Percentiles rank a stretch among this genome's conserved stretches.
These are phyloP conservation scores for Kappamyces sp. DNA, from an alignment of 192 early-diverging fungal species.

Conservation along the genomic window DNA sequence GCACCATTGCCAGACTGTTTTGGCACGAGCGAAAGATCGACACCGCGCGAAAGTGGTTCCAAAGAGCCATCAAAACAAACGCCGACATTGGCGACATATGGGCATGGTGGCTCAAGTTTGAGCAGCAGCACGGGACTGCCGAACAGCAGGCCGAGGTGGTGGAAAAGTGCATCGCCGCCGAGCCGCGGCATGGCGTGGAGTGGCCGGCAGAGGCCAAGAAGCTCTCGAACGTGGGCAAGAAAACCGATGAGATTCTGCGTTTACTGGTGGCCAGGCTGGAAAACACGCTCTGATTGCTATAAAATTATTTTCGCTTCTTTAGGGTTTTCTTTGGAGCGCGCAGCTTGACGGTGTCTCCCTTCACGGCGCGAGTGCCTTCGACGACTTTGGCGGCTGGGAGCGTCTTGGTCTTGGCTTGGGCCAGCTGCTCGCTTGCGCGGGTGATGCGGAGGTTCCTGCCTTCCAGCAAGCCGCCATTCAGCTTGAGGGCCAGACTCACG, in stretches of 20 bases:
- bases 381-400: slow-evolving; percentile 36
- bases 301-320: neutral
- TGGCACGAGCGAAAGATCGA: slow-evolving; percentile 90
- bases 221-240: slow-evolving; percentile 61
- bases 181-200: slow-evolving; percentile 83
- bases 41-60: slow-evolving; percentile 91
- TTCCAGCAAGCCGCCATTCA: slow-evolving; percentile 65
- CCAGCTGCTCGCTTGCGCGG: slow-evolving; percentile 11
- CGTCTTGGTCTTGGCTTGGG: slow-evolving; percentile 22
- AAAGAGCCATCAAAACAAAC: slow-evolving; percentile 72
- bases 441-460: slow-evolving; percentile 54
- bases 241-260: slow-evolving; percentile 51
- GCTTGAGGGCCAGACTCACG: slow-evolving; percentile 70
- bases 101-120: slow-evolving; percentile 95
- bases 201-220: slow-evolving; percentile 83
- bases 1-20: slow-evolving; percentile 83
- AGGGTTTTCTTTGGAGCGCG: no score
- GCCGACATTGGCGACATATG: slow-evolving; percentile 87
- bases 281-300: slow-evolving; percentile 22
- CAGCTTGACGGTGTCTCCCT: no score
- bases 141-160: slow-evolving; percentile 51
- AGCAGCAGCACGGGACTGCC: slow-evolving; percentile 67
- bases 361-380: slow-evolving; percentile 46
- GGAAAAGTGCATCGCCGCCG: slow-evolving; percentile 63
- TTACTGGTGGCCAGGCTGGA: slow-evolving; percentile 30